Percentiles rank a stretch among this genome's conserved stretches.
These are phyloP conservation scores for Phytophthora sojae DNA, from an alignment of 352 stramenopile species.

Conservation along the genomic window DNA sequence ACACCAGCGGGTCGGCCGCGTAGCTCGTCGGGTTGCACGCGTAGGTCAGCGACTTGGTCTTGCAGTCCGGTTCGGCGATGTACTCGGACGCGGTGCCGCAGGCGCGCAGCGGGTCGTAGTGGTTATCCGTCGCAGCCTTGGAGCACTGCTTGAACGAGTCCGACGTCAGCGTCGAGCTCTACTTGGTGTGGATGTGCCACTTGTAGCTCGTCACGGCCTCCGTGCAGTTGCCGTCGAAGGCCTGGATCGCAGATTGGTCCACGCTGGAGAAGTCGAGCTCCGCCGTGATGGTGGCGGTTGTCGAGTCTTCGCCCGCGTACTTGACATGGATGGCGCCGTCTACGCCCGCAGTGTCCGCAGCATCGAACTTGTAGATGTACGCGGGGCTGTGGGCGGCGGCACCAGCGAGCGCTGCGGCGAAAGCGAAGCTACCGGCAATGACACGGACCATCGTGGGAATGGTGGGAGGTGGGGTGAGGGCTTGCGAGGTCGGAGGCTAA, in stretches of 20 bases:
- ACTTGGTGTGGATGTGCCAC: conserved; percentile 69
- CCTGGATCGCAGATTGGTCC: conserved; percentile 27
- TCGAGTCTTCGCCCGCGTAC: conserved; percentile 40
- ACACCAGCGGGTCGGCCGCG: conserved; percentile 40
- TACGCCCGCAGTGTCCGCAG: conserved; percentile 39
- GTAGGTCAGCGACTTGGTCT: conserved; percentile 47
- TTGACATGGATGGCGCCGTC: conserved; percentile 46
- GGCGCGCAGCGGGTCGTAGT: conserved; percentile 58
- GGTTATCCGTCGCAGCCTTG: conserved; percentile 52
- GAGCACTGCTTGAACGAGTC: conserved; percentile 53
- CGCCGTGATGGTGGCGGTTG: conserved; percentile 41
- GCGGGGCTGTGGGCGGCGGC: conserved; percentile 5
- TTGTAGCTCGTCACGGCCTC: conserved; percentile 49
- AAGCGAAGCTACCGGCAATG: not conserved
- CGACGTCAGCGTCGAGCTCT: conserved; percentile 41
- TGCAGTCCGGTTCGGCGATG: conserved; percentile 34
- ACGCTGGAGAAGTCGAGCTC: conserved; percentile 52
- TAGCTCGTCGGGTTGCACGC: conserved; percentile 54
- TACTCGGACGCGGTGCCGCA: conserved; percentile 63
- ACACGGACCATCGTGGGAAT: conserved; percentile 12
- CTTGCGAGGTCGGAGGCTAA: conserved; percentile 18
- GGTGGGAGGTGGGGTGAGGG: not conserved
- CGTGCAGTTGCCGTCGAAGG: conserved; percentile 53
- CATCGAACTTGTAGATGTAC: conserved; percentile 57
- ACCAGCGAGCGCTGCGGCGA: not conserved